These are phyloP conservation scores for Tricholoma hemisulphureum DNA, from an alignment of 768 basidiomycete species.

Conservation along the genomic window DNA sequence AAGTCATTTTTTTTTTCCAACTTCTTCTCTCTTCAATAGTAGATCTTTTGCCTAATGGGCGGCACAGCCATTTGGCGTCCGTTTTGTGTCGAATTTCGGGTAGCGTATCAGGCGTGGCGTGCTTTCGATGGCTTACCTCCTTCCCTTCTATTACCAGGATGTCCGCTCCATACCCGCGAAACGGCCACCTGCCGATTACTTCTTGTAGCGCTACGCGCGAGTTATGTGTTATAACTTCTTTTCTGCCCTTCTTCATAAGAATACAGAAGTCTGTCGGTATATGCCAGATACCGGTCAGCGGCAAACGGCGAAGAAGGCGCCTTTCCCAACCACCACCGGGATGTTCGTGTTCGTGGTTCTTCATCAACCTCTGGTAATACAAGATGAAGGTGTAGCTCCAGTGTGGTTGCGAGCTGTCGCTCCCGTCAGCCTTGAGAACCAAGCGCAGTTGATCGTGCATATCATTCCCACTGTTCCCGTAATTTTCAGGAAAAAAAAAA, in stretches of 20 bases:
- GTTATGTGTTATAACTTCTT: background rate
- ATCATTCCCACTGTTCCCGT: background rate
- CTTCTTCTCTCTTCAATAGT: slow-evolving; percentile 3
- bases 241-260: background rate
- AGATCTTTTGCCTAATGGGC: background rate
- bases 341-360: background rate
- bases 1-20: slow-evolving; percentile 28
- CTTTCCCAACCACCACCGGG: background rate
- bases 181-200: slow-evolving; percentile 85
- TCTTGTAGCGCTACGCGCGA: slow-evolving; percentile 46
- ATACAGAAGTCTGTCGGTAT: background rate
- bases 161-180: slow-evolving; percentile 79
- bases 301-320: background rate
- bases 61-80: background rate
- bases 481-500: background rate
- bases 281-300: background rate
- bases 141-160: slow-evolving; percentile 56
- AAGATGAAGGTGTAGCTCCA: background rate
- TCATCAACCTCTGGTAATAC: background rate
- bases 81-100: background rate
- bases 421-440: background rate
- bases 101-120: too few relatives aligned
- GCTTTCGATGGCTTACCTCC: background rate
- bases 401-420: background rate
- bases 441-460: too few relatives aligned